Evolutionary conservation across 2,329 filamentous ascomycete genomes (phyloP), one percentile per base, ranked within the genome.

Genomic region (Didymella segeticola): DNA sequence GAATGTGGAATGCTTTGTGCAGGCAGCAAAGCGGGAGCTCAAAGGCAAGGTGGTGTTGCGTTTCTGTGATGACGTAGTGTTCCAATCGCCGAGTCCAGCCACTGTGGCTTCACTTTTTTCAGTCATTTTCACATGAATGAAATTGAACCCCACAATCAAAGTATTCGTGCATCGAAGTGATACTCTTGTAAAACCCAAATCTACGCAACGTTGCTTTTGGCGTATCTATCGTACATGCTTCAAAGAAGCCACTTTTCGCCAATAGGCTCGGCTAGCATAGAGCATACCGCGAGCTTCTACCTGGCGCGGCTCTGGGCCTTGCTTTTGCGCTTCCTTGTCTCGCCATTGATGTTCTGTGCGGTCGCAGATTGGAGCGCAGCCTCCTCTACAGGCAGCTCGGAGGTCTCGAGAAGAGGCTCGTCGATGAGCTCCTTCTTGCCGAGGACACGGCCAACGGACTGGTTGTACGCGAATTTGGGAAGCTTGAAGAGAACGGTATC

Each of bases 401-500:
- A 70, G 2, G 69, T 53, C n/a, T 72, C 70, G 10, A 73, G 55
- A 23, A 75, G 64, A 4, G 69, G 65, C 49, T 75, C 69, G 8
- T 76, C 71, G 10, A 73, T 38, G n/a, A 73, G 60, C 15, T 65
- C 58, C 46, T 73, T 74, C 57, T 75, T 75, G 49, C 73, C 71
- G 15, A 80, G 63, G 23, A 79, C 43, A 30, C 76, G 77, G 47
- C 79, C 79, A 30, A 78, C 60, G 31, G 77, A 74, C 53, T 76
- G 72, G 64, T 76, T 80, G 78, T 89, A 95, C 51, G 85, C 71
- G 84, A 88, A 96, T 48, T 87, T 71, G 1, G 95, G 95, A 5
- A 96, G 78, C 47, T 89, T 88, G 75, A 89, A 85, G 37, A 98
- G 82, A 56, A 92, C 87, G 0, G 95, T 99, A 70, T 98, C 90